phyloP scores from a whole-genome alignment of 352 stramenopile genomes.

The Phytopythium kandeliae region DNA sequence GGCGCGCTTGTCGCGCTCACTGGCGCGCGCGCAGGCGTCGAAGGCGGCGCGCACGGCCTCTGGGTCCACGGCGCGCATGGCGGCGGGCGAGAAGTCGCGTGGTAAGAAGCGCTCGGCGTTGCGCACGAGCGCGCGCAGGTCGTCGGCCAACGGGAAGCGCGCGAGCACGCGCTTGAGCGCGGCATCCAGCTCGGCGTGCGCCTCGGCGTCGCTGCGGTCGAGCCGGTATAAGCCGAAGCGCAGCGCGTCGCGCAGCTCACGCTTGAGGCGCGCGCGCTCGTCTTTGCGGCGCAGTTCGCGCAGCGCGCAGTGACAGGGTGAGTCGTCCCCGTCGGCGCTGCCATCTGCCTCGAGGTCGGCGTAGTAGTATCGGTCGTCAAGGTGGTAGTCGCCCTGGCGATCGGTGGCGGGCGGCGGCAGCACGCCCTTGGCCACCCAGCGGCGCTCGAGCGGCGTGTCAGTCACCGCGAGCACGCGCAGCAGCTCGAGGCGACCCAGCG shows the following conservation, averaged over 20 bases:
- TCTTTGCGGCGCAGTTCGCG: conserved; percentile 55
- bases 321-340: background rate
- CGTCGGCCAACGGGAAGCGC: conserved; percentile 45
- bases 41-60: conserved; percentile 13
- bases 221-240: conserved; percentile 55
- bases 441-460: conserved; percentile 53
- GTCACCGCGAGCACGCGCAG: conserved; percentile 72
- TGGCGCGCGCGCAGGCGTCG: conserved; percentile 33
- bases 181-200: conserved; percentile 10
- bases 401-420: conserved; percentile 14
- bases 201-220: conserved; percentile 25
- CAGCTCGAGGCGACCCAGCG: conserved; percentile 56
- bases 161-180: conserved; percentile 53
- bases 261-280: conserved; percentile 54
- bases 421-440: conserved; percentile 55
- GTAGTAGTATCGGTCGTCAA: conserved; percentile 3
- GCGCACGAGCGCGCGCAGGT: conserved; percentile 77
- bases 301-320: conserved; percentile 46
- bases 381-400: background rate
- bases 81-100: conserved; percentile 24
- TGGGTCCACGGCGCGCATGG: conserved; percentile 12
- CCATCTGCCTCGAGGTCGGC: background rate
- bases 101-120: conserved; percentile 83
- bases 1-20: conserved; percentile 71
- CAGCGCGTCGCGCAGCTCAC: conserved; percentile 47